Evolutionary conservation across 371 early-diverging fungal species (phyloP).

Genomic region (Coemansia sp.): DNA sequence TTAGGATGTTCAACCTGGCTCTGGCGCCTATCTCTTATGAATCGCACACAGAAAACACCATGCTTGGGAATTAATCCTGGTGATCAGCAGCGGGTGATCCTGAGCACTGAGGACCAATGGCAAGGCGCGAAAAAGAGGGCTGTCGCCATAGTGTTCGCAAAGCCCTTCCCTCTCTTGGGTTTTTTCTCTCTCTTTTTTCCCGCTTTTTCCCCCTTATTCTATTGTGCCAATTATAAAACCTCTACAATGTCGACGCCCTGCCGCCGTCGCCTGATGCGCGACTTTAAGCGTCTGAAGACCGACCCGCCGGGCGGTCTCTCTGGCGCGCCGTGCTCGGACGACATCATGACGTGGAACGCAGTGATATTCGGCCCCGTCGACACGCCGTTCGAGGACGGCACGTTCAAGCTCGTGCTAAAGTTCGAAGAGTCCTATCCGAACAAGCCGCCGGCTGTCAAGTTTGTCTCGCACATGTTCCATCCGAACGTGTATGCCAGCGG

Average conservation of each 20-base stretch:
- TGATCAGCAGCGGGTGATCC: too few relatives aligned
- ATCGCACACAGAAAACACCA: too few relatives aligned
- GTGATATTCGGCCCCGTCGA: conserved; percentile 98
- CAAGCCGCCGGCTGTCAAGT: conserved; percentile 97
- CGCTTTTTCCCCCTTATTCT: background rate
- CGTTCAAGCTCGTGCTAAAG: conserved; percentile 93
- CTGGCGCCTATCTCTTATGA: too few relatives aligned
- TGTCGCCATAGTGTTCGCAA: too few relatives aligned
- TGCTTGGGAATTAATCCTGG: too few relatives aligned
- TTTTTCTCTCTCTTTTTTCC: background rate
- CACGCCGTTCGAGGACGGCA: conserved; percentile 99
- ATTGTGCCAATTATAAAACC: background rate
- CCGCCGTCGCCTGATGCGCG: conserved; percentile 87
- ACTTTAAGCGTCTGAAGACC: conserved; percentile 94
- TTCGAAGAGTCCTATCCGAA: conserved; percentile 99
- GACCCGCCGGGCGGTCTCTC: conserved; percentile 91
- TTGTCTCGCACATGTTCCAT: conserved; percentile 98
- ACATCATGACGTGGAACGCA: conserved; percentile 96
- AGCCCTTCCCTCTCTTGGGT: background rate
- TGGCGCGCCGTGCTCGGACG: conserved; percentile 94
- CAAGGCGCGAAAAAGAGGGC: background rate
- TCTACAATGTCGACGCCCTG: conserved; percentile 78
- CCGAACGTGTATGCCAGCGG: conserved; percentile 99
- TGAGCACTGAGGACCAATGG: too few relatives aligned
- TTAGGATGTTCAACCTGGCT: too few relatives aligned